These are phyloP conservation scores for Termitomyces sp. DNA, from an alignment of 768 basidiomycete genomes.

Conservation along the genomic window DNA sequence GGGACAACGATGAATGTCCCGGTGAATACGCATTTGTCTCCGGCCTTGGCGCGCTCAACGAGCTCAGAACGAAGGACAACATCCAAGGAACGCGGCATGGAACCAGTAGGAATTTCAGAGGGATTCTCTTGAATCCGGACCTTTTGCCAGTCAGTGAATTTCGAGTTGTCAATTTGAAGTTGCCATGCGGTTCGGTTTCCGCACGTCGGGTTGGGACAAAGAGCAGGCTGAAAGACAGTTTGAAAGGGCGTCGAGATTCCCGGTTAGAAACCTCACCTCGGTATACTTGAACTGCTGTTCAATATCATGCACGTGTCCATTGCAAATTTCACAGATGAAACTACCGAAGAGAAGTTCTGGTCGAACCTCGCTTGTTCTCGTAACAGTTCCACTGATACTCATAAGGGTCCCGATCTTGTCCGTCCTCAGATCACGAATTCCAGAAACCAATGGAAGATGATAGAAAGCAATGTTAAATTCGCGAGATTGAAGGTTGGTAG, in stretches of 20 bases:
- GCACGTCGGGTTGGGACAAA: slow-evolving; percentile 94
- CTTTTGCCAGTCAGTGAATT: slow-evolving; percentile 99
- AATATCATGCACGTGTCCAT: slow-evolving; percentile 82
- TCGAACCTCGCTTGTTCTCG: slow-evolving; percentile 93
- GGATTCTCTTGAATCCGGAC: slow-evolving; percentile 98
- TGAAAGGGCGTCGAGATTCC: background rate
- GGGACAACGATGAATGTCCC: slow-evolving; percentile 98
- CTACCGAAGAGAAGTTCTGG: slow-evolving; percentile 93
- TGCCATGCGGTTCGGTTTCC: slow-evolving; percentile 89
- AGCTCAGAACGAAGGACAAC: slow-evolving; percentile 93
- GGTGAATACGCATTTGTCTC: slow-evolving; percentile 97
- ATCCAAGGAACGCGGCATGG: slow-evolving; percentile 96
- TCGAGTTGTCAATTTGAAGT: slow-evolving; percentile 91
- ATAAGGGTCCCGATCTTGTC: slow-evolving; percentile 92
- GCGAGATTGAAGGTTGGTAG: slow-evolving; percentile 83
- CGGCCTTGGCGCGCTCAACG: slow-evolving; percentile 98
- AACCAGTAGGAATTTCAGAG: slow-evolving; percentile 97
- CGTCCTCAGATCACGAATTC: slow-evolving; percentile 89
- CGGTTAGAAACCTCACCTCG: slow-evolving; percentile 49
- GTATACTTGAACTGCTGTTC: slow-evolving; percentile 99
- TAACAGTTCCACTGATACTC: slow-evolving; percentile 96
- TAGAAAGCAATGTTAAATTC: slow-evolving; percentile 97
- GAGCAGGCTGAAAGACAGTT: slow-evolving; percentile 55
- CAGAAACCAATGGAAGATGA: slow-evolving; percentile 87
- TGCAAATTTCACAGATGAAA: slow-evolving; percentile 88